A percentile compares a stretch with the other conserved stretches of the same genome.
phyloP scores from a whole-genome alignment of 352 stramenopile genomes.

The Phytopythium sindhum region DNA sequence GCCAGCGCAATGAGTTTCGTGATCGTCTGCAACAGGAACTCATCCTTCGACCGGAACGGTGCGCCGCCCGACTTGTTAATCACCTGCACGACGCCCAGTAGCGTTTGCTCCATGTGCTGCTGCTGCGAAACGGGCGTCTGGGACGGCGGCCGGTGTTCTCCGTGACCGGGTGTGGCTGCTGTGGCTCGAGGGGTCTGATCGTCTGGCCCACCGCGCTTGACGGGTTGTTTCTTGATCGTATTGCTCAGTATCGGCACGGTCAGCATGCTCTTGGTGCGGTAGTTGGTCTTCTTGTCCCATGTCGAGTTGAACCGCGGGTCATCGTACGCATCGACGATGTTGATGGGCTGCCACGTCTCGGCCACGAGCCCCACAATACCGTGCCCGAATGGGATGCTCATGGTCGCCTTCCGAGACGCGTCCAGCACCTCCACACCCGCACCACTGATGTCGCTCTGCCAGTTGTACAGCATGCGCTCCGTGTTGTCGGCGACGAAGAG shows the following conservation, averaged over 20 bases:
- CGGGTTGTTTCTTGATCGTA: slow-evolving; percentile 16
- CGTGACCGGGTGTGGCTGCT: not conserved
- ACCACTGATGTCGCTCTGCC: slow-evolving; percentile 70
- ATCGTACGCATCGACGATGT: slow-evolving; percentile 72
- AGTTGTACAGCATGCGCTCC: slow-evolving; percentile 58
- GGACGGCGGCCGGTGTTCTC: not conserved
- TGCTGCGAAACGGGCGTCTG: slow-evolving; percentile 1
- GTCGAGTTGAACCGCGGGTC: slow-evolving; percentile 73
- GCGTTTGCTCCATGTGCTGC: slow-evolving; percentile 23
- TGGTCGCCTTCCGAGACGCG: slow-evolving; percentile 29
- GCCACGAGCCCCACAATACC: slow-evolving; percentile 71
- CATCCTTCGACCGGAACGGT: slow-evolving; percentile 74
- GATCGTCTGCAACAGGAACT: slow-evolving; percentile 71
- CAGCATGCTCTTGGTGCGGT: slow-evolving; percentile 79
- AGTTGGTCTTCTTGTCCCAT: slow-evolving; percentile 81
- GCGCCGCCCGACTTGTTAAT: slow-evolving; percentile 80
- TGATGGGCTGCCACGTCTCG: slow-evolving; percentile 58
- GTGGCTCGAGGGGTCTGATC: not conserved
- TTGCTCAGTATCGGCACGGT: slow-evolving; percentile 69
- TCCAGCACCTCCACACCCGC: slow-evolving; percentile 54
- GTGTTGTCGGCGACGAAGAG: slow-evolving; percentile 64
- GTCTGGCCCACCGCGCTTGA: not conserved
- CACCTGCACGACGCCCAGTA: slow-evolving; percentile 75
- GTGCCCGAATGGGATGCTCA: slow-evolving; percentile 71
- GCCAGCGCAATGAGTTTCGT: slow-evolving; percentile 74